These are phyloP conservation scores for Cynanchum wilfordii DNA, from an alignment of 257 asterid species.

Conservation along the genomic window DNA sequence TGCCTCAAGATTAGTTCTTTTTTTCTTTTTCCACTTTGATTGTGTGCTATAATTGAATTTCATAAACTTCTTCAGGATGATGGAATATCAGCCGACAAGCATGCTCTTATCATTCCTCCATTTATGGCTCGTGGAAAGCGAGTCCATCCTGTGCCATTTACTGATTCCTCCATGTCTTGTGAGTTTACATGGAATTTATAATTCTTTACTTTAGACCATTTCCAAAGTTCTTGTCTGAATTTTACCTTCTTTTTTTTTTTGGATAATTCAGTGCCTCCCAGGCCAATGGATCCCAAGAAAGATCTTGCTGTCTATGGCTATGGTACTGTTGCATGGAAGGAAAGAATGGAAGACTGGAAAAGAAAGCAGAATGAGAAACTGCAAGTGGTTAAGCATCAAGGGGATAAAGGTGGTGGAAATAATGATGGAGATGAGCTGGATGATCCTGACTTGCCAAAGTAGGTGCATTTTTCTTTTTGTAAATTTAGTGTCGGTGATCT, in stretches of 20 bases:
- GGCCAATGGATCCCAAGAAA: constrained; percentile 97
- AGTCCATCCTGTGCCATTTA: constrained; percentile 64
- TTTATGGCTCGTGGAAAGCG: constrained; percentile 67
- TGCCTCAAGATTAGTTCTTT: background rate
- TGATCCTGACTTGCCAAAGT: constrained; percentile 93
- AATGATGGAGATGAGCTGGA: constrained; percentile 66
- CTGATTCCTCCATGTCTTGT: constrained; percentile 77
- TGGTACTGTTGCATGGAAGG: constrained; percentile 98
- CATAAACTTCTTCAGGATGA: constrained; percentile 46
- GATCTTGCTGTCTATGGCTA: constrained; percentile 94
- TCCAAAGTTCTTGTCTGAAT: constrained; percentile 13
- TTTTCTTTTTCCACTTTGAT: background rate
- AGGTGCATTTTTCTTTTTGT: constrained; percentile 38
- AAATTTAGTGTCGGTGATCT: constrained; percentile 43
- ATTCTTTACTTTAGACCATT: background rate
- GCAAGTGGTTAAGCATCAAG: constrained; percentile 92
- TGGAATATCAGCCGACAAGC: constrained; percentile 90
- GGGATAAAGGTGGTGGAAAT: constrained; percentile 44
- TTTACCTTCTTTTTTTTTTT: background rate
- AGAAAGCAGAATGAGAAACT: constrained; percentile 82
- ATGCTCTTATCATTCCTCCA: constrained; percentile 89
- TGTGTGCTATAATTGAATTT: background rate
- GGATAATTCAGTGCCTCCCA: constrained; percentile 63
- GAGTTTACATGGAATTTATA: constrained; percentile 15
- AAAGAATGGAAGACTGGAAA: constrained; percentile 99